Evolutionary conservation across 345 rosid species (phyloP).

Genomic region (Rhodamnia rubescens): DNA sequence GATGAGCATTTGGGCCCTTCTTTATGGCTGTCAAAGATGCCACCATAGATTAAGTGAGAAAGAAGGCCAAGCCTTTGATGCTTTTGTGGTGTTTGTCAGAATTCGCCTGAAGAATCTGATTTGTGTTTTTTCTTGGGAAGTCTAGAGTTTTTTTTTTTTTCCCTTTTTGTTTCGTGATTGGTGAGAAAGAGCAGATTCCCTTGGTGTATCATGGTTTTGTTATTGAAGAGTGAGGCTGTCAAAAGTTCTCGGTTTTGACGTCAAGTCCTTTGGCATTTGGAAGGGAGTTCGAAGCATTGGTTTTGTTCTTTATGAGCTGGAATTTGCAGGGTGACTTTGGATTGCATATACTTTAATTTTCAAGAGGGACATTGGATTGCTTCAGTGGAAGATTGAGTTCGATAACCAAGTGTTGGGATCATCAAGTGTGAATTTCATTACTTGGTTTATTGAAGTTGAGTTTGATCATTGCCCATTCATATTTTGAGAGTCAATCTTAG

Average conservation of each 20-base stretch:
- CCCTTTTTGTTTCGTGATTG: background rate
- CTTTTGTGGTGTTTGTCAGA: background rate
- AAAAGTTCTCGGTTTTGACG: background rate
- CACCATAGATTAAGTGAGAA: background rate
- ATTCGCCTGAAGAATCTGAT: background rate
- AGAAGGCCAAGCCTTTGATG: background rate
- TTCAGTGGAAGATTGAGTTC: background rate
- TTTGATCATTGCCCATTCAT: background rate
- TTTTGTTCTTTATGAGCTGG: background rate
- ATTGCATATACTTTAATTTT: background rate
- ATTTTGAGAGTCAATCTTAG: background rate
- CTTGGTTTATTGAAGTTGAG: background rate
- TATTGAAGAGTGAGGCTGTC: background rate
- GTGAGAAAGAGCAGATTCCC: background rate
- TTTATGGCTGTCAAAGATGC: slow-evolving; percentile 2
- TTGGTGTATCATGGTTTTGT: background rate
- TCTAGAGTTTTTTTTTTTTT: background rate
- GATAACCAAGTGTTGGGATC: background rate
- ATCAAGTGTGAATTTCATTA: background rate
- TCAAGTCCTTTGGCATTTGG: background rate
- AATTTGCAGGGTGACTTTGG: background rate
- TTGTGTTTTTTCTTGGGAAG: background rate
- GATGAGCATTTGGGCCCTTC: slow-evolving; percentile 13
- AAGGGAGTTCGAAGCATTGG: background rate
- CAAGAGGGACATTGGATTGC: background rate